Evolutionary conservation across 164 flowering plant genomes (phyloP).

Genomic region (Dillenia suffruticosa): DNA sequence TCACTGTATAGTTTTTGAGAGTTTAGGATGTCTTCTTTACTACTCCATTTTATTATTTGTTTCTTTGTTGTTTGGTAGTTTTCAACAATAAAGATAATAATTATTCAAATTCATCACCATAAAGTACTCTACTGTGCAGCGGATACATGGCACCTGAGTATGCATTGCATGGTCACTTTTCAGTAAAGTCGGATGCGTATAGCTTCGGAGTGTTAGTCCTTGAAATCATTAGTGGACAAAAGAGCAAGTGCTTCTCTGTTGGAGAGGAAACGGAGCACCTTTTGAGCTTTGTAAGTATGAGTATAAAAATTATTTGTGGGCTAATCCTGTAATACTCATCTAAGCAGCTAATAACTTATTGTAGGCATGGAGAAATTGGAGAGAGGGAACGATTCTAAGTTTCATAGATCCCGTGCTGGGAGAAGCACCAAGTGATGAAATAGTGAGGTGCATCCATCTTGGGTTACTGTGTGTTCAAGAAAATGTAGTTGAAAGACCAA

Average conservation of each 20-base stretch:
- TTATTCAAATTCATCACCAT: neutral
- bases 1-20: too few relatives aligned
- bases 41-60: too few relatives aligned
- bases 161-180: conserved; percentile 40
- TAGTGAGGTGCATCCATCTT: conserved; percentile 24
- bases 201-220: conserved; percentile 46
- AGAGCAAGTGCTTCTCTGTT: conserved; percentile 21
- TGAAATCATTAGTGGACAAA: conserved; percentile 33
- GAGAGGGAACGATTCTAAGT: too few relatives aligned
- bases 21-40: too few relatives aligned
- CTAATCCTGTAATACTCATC: neutral
- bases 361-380: too few relatives aligned
- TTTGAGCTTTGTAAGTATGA: too few relatives aligned
- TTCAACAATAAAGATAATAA: neutral
- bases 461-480: conserved; percentile 33
- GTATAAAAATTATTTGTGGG: too few relatives aligned
- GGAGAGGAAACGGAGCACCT: too few relatives aligned
- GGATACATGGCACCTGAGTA: conserved; percentile 52
- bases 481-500: neutral
- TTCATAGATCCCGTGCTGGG: conserved; percentile 10
- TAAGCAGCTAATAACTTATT: too few relatives aligned
- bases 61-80: too few relatives aligned
- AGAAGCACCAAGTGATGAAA: conserved; percentile 15
- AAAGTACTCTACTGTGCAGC: conserved; percentile 6
- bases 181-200: conserved; percentile 39